Base-by-base conservation (phyloP, 2,329 filamentous ascomycete species). In the Blastomyces parvus region DNA sequence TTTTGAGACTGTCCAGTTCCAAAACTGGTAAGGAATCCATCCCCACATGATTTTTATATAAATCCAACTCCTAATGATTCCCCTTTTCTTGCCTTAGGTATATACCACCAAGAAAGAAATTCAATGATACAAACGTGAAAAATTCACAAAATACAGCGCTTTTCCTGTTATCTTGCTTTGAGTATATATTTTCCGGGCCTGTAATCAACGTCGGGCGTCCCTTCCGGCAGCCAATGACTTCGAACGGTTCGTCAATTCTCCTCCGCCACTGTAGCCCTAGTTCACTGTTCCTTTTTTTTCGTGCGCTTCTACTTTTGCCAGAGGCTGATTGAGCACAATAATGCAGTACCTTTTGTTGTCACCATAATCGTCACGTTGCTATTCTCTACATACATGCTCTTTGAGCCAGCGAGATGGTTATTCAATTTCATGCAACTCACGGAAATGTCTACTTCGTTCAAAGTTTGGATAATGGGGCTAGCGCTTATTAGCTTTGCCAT, bases 141-240 rank as follows among this genome's bases (percentile, higher is more conserved):
- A 97, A 97, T 75, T 96, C 91, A 11, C 89, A 97, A 70, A 97
- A 99, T 71, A 96, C 93, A 0, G 86, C 89, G 0, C 79, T 99
- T 1, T 99, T 99, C 79, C 78, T 97, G 38, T 81, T 92, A 5
- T 95, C 89, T 1, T 97, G 91, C 74, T 97, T 92, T 71, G 92
- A 97, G 74, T 99, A 99, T 74, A 95, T 96, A 46, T 82, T 97
- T 27, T 89, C 91, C 0, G 94, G 90, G 3, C 83, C 97, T 48
- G 88, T 97, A 0, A 82, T 99, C 38, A 96, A 89, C 69, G 90
- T 94, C n/a, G 95, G 94, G 0, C 86, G 85, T 42, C 94, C 94
- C 0, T 99, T 96, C 78, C 83, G 94, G 62, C 89, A 94, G 70
- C 84, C 85, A 19, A 90, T 91, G 79, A 80, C 80, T 22, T 83